Conservation (phyloP, 208 protist genomes). For the Vickermania ingenoplastis region DNA sequence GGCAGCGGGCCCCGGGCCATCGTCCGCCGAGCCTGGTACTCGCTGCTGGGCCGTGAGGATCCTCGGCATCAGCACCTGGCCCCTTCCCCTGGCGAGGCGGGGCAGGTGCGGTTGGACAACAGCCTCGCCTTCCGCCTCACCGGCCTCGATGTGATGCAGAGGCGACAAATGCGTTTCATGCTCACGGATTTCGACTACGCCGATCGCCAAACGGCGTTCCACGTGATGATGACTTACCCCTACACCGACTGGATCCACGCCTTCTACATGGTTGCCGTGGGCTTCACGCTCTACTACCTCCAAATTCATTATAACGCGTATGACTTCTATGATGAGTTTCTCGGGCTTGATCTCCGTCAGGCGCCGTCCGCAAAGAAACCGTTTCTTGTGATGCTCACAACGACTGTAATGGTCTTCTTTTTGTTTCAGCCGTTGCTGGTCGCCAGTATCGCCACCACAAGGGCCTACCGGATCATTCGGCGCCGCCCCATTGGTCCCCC, state of each 20-base stretch:
- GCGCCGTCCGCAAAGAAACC: conserved; percentile 68
- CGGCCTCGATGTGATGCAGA: conserved; percentile 69
- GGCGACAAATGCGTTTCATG: conserved; percentile 78
- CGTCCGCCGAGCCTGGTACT: conserved; percentile 26
- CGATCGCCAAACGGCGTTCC: conserved; percentile 68
- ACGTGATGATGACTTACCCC: conserved; percentile 89
- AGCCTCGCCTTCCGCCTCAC: conserved; percentile 47
- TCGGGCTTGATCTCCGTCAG: conserved; percentile 76
- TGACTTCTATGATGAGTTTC: conserved; percentile 84
- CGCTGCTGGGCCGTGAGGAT: conserved; percentile 24
- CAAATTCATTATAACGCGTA: conserved; percentile 57
- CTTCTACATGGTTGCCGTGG: conserved; percentile 71
- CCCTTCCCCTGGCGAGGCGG: neutral
- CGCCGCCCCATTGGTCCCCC: conserved; percentile 74
- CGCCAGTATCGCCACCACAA: conserved; percentile 70
- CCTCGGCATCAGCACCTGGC: conserved; percentile 3
- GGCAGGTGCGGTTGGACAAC: conserved; percentile 13
- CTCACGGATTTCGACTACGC: conserved; percentile 78
- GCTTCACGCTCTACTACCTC: conserved; percentile 57
- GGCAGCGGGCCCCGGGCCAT: conserved; percentile 13
- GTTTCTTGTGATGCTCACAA: conserved; percentile 45
- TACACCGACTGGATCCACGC: conserved; percentile 83
- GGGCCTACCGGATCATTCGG: conserved; percentile 75
- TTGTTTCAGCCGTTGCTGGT: conserved; percentile 74
- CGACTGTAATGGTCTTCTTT: conserved; percentile 53